Evolutionary conservation across 768 basidiomycete species (phyloP), one percentile per base, ranked within the genome.

Genomic region (Russula sp.): DNA sequence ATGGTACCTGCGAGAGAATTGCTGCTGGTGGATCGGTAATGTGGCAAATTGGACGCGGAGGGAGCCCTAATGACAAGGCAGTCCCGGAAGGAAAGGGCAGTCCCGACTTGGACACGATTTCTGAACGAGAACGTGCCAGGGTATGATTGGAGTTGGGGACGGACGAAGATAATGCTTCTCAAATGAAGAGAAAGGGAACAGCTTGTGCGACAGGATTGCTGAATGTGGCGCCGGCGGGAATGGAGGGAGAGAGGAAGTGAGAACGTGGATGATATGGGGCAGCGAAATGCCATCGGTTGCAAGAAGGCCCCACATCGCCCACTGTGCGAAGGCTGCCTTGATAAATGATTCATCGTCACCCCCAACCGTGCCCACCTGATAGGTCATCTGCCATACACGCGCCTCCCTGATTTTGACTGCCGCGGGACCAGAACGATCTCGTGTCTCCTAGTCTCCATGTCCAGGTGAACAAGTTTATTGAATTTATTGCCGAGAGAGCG

Each of bases 381-480:
- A 48, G 52, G 58, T 64, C 63, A 64, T 64, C 58, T 64, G 63
- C 52, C 52, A 28, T 9, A 28, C 62, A 64, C 51, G 63, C 58
- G 51, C 52, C 46, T 30, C 42, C 51, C 34, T 55, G 44, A 55
- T 22, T 52, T 36, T 26, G 30, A 53, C 62, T 36, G 52, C 51
- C 57, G 50, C 62, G 32, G 32, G 22, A 48, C 60, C 22, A n/a
- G 46, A n/a, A 46, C n/a, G 8, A 18, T 50, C 49, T 24, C 24
- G 49, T 28, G 49, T 50, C 26, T 14, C n/a, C n/a, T 28, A 26
- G 16, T 6, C 14, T n/a, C n/a, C 22, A 40, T 16, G 22, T 22
- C 7, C 22, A 30, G 36, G 18, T 7, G 11, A 60, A 51, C 26
- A 36, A 18, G 34, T 14, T 51, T 44, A 34, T 61, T 46, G 4